A percentile compares a stretch with the other conserved stretches of the same genome.
Conservation (phyloP, 257 asterid genomes). For the Plantago ovata region DNA sequence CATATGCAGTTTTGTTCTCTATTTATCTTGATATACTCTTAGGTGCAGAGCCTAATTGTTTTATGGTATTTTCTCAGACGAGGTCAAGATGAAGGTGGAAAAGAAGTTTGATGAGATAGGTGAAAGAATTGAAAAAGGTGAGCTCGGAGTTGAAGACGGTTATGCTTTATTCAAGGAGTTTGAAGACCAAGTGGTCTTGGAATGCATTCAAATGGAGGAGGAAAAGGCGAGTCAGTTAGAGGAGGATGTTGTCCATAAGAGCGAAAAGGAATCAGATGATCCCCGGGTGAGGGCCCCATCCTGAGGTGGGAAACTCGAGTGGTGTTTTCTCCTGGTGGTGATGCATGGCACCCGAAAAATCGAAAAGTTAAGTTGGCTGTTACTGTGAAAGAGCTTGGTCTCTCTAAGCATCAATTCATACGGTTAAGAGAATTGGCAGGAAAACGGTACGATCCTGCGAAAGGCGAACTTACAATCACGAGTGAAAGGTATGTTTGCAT, state of each 20-base stretch:
- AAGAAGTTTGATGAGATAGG: constrained; percentile 76
- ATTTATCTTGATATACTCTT: not conserved
- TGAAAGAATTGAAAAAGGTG: constrained; percentile 70
- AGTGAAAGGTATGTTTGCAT: constrained; percentile 67
- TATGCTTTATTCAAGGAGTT: constrained; percentile 73
- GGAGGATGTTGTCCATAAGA: constrained; percentile 28
- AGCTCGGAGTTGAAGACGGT: constrained; percentile 78
- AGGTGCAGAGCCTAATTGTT: not conserved
- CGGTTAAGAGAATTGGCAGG: constrained; percentile 86
- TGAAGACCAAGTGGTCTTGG: constrained; percentile 80
- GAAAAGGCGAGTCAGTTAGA: constrained; percentile 48
- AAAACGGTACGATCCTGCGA: constrained; percentile 78
- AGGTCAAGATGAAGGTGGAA: constrained; percentile 69
- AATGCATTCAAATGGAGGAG: constrained; percentile 63
- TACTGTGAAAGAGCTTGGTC: constrained; percentile 82
- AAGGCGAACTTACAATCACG: constrained; percentile 85
- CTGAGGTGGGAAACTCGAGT: constrained; percentile 89
- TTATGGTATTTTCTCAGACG: constrained; percentile 37
- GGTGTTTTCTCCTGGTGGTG: constrained; percentile 86
- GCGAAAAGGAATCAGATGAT: constrained; percentile 46
- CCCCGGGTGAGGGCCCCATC: constrained; percentile 89
- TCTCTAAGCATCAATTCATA: constrained; percentile 64
- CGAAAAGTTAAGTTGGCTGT: constrained; percentile 75
- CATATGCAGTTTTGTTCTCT: constrained; percentile 1
- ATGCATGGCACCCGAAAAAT: constrained; percentile 94